Conservation (phyloP, 441 rosid genomes). For the Euphorbia corollata region DNA sequence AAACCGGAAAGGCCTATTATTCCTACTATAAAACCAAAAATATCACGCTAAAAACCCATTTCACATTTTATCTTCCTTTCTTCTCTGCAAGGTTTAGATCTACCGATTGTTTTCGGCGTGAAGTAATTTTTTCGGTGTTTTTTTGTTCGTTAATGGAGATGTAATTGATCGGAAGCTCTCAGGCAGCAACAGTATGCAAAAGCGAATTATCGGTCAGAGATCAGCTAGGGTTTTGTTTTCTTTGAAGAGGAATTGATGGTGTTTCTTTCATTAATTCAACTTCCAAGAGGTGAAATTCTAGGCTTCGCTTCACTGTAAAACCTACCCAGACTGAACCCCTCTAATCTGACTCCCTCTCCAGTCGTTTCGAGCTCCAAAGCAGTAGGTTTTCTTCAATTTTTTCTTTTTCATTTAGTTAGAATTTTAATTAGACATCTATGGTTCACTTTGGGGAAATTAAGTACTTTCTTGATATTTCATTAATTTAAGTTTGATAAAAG, state of each 20-base stretch:
- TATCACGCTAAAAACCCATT: no score
- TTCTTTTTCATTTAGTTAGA: no score
- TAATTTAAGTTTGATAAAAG: no score
- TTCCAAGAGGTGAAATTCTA: constrained; percentile 26
- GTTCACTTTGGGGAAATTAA: no score
- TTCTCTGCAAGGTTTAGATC: background rate
- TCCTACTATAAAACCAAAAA: no score
- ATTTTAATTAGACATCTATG: no score
- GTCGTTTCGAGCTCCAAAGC: constrained; percentile 26
- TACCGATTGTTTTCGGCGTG: background rate
- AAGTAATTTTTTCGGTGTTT: background rate
- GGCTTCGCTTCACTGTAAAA: constrained; percentile 30
- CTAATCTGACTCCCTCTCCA: constrained; percentile 23
- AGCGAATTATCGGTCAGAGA: constrained; percentile 33
- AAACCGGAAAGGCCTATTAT: no score
- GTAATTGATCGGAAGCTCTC: constrained; percentile 53
- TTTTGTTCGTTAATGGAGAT: constrained; percentile 43
- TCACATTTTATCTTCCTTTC: no score
- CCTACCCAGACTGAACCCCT: constrained; percentile 44
- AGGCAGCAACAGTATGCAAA: constrained; percentile 32
- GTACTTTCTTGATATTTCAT: no score
- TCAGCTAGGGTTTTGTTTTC: constrained; percentile 21
- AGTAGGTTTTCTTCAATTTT: constrained; percentile 27
- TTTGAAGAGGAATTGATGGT: constrained; percentile 17
- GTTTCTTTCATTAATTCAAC: constrained; percentile 21